Conservation (phyloP, 441 rosid species). For the Populus trichocarpa region DNA sequence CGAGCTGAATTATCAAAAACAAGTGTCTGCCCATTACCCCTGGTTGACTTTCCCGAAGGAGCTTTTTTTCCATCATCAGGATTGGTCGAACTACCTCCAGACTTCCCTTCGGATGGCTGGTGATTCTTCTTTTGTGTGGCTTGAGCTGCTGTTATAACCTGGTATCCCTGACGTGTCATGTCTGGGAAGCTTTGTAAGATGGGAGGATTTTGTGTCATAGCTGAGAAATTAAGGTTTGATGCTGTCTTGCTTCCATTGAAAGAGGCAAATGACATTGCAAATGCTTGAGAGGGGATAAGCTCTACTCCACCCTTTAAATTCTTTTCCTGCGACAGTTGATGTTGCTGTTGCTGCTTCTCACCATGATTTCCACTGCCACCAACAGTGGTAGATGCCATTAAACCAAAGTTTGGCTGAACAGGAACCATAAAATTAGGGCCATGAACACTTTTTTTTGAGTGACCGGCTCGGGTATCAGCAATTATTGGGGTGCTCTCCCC, state of each 20-base stretch:
- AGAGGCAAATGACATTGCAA: slow-evolving; percentile 67
- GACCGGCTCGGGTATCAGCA: slow-evolving; percentile 47
- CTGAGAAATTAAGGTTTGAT: slow-evolving; percentile 52
- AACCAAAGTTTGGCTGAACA: slow-evolving; percentile 47
- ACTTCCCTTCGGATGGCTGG: slow-evolving; percentile 51
- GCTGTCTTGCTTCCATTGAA: slow-evolving; percentile 42
- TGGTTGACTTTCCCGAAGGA: slow-evolving; percentile 37
- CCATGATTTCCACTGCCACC: slow-evolving; percentile 32
- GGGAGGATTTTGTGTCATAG: slow-evolving; percentile 55
- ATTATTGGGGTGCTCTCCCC: slow-evolving; percentile 59
- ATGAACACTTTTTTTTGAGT: slow-evolving; percentile 32
- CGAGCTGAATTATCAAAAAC: slow-evolving; percentile 49
- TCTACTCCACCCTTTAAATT: slow-evolving; percentile 48
- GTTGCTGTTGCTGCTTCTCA: slow-evolving; percentile 42
- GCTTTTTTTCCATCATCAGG: slow-evolving; percentile 59
- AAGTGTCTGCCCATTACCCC: slow-evolving; percentile 37
- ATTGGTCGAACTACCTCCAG: slow-evolving; percentile 28
- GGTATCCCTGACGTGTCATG: slow-evolving; percentile 51
- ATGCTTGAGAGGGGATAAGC: slow-evolving; percentile 50
- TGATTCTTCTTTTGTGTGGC: slow-evolving; percentile 63
- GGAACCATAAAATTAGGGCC: slow-evolving; percentile 53
- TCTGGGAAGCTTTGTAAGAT: slow-evolving; percentile 62
- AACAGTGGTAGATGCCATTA: slow-evolving; percentile 39
- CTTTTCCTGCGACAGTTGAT: slow-evolving; percentile 36
- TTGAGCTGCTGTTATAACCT: slow-evolving; percentile 41